Evolutionary conservation across 2,329 filamentous ascomycete genomes (phyloP), one percentile per base, ranked within the genome.

Genomic region (Harringtonia lauricola): DNA sequence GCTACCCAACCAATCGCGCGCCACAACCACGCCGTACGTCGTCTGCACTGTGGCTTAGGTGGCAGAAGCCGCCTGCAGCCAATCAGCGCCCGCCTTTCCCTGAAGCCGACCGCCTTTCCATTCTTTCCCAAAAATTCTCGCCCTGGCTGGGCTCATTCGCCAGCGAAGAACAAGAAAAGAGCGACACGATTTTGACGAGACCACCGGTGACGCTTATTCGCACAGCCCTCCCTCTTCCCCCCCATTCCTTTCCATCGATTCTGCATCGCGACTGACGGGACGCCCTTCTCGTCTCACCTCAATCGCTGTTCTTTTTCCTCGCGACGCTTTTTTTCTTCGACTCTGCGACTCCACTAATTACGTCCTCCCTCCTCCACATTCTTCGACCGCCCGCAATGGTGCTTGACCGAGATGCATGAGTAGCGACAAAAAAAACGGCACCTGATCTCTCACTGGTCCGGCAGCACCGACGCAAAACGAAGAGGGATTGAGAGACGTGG

Each of bases 301-400:
- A 10, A 26, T 26, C 24, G 24, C 24, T 7, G 10, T 7, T 10
- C 24, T 10, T 26, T 10, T 26, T 10, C 10, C 24, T 26, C 24
- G 10, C 14, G 15, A n/a, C 33, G 22, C 19, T 38, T 39, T 43
- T 39, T 43, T 43, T 19, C 9, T 10, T 10, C 13, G 13, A 19
- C 15, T 19, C 13, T 21, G 15, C 21, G 38, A n/a, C 36, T 21
- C 42, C 36, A 42, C 40, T 42, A n/a, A 24, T 31, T 36, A 8
- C 28, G 28, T 13, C 28, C 28, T 31, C 30, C 30, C 8, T 19
- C 19, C 35, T 44, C 42, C 42, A 34, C 42, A 40, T 34, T 29
- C 12, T 37, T 42, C 41, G 35, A 29, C 31, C 30, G 33, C 14
- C 38, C 24, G 18, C 36, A 24, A 44, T 36, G 42, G 22, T 22